Percentiles rank a stretch among this genome's conserved stretches.
These are phyloP conservation scores for Linderniella brevidens DNA, from an alignment of 257 asterid genomes.

Conservation along the genomic window DNA sequence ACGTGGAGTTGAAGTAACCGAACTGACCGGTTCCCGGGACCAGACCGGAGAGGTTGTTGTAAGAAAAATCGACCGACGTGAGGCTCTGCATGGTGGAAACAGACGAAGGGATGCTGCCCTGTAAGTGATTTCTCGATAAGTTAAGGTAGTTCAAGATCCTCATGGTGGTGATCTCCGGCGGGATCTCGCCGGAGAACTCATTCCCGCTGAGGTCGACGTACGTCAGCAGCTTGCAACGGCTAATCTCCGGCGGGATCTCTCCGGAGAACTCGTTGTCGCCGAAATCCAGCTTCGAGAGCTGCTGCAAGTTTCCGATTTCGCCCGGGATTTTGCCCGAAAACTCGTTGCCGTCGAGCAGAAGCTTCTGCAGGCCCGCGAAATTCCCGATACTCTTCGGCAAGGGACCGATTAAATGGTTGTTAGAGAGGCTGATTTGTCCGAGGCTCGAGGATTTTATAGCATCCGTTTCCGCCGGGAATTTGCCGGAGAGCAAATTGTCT, in stretches of 20 bases:
- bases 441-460: slow-evolving; percentile 20
- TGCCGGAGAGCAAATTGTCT: slow-evolving; percentile 49
- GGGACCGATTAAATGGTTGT: slow-evolving; percentile 44
- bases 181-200: slow-evolving; percentile 48
- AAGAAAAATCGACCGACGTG: slow-evolving; percentile 82
- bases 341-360: slow-evolving; percentile 64
- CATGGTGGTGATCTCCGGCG: slow-evolving; percentile 60
- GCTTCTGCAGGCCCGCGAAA: slow-evolving; percentile 57
- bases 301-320: slow-evolving; percentile 60
- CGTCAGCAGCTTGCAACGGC: slow-evolving; percentile 47
- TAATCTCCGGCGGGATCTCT: slow-evolving; percentile 39
- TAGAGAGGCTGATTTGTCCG: slow-evolving; percentile 65
- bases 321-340: slow-evolving; percentile 53
- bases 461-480: slow-evolving; percentile 45
- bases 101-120: slow-evolving; percentile 55
- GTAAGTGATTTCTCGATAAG: slow-evolving; percentile 47
- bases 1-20: slow-evolving; percentile 61
- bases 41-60: slow-evolving; percentile 62
- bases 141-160: slow-evolving; percentile 61
- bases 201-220: slow-evolving; percentile 70
- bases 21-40: slow-evolving; percentile 77
- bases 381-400: slow-evolving; percentile 60
- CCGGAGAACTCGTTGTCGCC: slow-evolving; percentile 58
- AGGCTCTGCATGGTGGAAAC: slow-evolving; percentile 66
- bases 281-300: slow-evolving; percentile 71